Conservation (phyloP, 306 rosid species). For the Quercus berberidifolia region DNA sequence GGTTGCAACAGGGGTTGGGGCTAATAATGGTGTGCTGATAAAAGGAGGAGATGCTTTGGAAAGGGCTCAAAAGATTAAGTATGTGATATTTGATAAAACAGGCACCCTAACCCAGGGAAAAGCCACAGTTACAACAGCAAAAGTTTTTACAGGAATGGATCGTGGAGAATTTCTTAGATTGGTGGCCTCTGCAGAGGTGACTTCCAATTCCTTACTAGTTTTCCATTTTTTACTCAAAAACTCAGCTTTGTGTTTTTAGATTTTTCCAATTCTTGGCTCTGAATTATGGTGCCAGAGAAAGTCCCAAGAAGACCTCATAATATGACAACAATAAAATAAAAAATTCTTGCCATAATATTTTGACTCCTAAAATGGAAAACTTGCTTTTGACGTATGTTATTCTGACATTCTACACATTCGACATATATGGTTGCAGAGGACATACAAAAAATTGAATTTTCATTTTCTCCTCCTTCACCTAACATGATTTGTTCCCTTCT, state of each 20-base stretch:
- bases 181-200: slow-evolving; percentile 99
- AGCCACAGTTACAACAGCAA: slow-evolving; percentile 74
- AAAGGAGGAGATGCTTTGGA: slow-evolving; percentile 99
- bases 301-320: neutral
- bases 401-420: neutral
- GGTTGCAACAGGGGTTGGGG: slow-evolving; percentile 99
- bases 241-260: slow-evolving; percentile 6
- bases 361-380: neutral
- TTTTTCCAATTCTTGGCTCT: slow-evolving; percentile 2
- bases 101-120: slow-evolving; percentile 97
- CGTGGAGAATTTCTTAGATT: slow-evolving; percentile 88
- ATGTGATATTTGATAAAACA: slow-evolving; percentile 92
- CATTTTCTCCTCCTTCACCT: slow-evolving; percentile 10
- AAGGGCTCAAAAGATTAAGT: slow-evolving; percentile 87
- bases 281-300: slow-evolving; percentile 3
- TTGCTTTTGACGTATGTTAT: slow-evolving; percentile 16
- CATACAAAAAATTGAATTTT: neutral
- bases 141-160: slow-evolving; percentile 79
- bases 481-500: neutral
- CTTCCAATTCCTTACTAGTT: slow-evolving; percentile 18
- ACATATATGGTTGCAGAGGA: neutral
- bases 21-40: slow-evolving; percentile 90
- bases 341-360: neutral
- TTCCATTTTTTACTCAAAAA: neutral
- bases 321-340: neutral